These are phyloP conservation scores for Xylaria sp. DNA, from an alignment of 2,329 filamentous ascomycete genomes.

Conservation along the genomic window DNA sequence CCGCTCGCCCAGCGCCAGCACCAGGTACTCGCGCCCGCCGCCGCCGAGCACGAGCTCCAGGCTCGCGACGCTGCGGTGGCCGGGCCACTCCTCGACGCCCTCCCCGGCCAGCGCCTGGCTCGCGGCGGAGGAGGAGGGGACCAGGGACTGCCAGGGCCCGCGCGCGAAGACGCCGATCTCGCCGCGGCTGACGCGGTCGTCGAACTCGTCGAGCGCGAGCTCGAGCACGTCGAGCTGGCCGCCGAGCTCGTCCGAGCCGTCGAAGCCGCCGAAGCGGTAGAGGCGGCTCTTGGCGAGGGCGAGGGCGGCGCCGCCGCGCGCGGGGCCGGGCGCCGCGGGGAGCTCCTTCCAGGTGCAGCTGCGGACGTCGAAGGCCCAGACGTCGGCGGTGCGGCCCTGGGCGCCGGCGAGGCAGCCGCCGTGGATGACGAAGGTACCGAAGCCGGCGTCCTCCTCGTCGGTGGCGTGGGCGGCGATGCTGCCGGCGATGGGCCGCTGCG, in stretches of 20 bases:
- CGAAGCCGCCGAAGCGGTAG: constrained; percentile 81
- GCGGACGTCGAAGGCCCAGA: constrained; percentile 77
- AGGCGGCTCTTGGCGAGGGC: constrained; percentile 65
- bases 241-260: constrained; percentile 70
- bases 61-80: constrained; percentile 55
- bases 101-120: constrained; percentile 30
- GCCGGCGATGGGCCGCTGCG: constrained; percentile 62
- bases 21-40: constrained; percentile 63
- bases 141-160: constrained; percentile 58
- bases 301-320: constrained; percentile 69
- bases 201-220: constrained; percentile 58
- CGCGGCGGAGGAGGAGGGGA: constrained; percentile 38
- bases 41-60: constrained; percentile 61
- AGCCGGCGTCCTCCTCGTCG: constrained; percentile 63
- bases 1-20: constrained; percentile 63
- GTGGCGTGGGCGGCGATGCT: constrained; percentile 59
- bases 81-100: constrained; percentile 47
- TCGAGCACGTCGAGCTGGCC: constrained; percentile 70
- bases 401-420: constrained; percentile 71
- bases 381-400: constrained; percentile 63
- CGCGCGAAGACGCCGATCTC: constrained; percentile 55
- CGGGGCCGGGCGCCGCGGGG: constrained; percentile 66
- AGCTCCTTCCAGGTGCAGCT: constrained; percentile 68
- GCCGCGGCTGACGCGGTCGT: constrained; percentile 50
- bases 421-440: constrained; percentile 74